Evolutionary conservation across 306 rosid species (phyloP), one percentile per base, ranked within the genome.

Genomic region (Quillaja saponaria): DNA sequence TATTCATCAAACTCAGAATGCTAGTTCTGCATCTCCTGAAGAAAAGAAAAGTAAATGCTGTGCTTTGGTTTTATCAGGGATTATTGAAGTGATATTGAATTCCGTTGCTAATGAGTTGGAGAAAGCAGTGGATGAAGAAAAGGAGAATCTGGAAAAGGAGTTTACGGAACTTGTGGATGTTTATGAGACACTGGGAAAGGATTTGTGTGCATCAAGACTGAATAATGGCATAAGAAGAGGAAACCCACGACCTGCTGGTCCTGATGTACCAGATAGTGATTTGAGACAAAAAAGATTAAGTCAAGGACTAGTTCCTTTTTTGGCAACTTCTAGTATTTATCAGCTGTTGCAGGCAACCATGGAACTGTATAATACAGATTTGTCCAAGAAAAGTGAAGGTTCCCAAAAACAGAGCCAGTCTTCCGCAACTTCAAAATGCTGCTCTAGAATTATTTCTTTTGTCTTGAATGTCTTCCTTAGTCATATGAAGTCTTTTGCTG

Each of bases 11-110:
- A 19, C 55, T 72, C 67, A 40, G 71, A 71, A 72, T 56, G 67
- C 55, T 21, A 71, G 63, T 13, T 72, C 75, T 13, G 13, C 73
- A 61, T 64, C 71, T 55, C 55, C 61, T 25, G 82, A 72, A 67
- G 67, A 35, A 15, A 60, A 67, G 21, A 72, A 72, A 67, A 55
- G 64, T 10, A 77, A 28, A 66, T 67, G 66, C 46, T 39, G 54
- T 11, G 19, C 63, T 10, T 13, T 61, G 21, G 61, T 77, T 48
- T 56, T 72, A 62, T 55, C 62, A 15, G 78, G 82, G 67, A 56
- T 72, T 15, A 67, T 72, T 50, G 78, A 77, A 63, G 82, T 77
- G 48, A 49, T 77, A 9, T 38, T 72, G 63, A 77, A 72, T 62
- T 38, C 56, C 17, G 49, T 72, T 55, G 78, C 63, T 61, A 50